Evolutionary conservation across 306 rosid species (phyloP).

Genomic region (Crotalaria pallida): DNA sequence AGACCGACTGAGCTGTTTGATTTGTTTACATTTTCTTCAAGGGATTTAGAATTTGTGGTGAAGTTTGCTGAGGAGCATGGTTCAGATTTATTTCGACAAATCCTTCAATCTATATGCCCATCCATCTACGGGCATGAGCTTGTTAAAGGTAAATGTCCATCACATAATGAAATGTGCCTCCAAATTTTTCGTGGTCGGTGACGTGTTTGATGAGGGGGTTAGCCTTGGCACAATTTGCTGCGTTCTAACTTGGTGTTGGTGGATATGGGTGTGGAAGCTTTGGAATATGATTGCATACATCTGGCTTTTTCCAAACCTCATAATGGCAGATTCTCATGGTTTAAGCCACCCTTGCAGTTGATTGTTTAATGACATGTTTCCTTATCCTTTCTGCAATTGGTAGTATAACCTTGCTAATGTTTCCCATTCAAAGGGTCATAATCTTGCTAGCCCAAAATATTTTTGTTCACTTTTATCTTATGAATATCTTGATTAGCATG

Average conservation of each 20-base stretch:
- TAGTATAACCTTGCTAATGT: constrained; percentile 3
- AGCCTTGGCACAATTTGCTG: constrained; percentile 1
- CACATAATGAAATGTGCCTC: constrained; percentile 10
- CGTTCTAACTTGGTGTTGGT: constrained; percentile 12
- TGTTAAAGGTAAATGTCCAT: constrained; percentile 66
- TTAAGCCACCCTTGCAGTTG: background rate
- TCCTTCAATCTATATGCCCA: constrained; percentile 90
- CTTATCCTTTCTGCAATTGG: background rate
- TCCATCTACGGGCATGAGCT: constrained; percentile 97
- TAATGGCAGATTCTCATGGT: background rate
- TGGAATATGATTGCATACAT: background rate
- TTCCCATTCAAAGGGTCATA: background rate
- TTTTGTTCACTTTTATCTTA: background rate
- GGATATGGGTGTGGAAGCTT: background rate
- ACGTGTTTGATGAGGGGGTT: background rate
- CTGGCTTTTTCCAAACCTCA: background rate
- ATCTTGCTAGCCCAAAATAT: background rate
- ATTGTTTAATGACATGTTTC: constrained; percentile 9
- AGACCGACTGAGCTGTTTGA: constrained; percentile 64
- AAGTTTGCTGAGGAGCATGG: constrained; percentile 69
- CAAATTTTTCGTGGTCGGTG: background rate
- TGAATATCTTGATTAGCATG: background rate
- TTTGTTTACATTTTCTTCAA: constrained; percentile 71
- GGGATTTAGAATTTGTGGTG: constrained; percentile 86
- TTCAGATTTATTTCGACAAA: constrained; percentile 78